Conservation (phyloP, 352 stramenopile species). For the Phytopythium kandeliae region DNA sequence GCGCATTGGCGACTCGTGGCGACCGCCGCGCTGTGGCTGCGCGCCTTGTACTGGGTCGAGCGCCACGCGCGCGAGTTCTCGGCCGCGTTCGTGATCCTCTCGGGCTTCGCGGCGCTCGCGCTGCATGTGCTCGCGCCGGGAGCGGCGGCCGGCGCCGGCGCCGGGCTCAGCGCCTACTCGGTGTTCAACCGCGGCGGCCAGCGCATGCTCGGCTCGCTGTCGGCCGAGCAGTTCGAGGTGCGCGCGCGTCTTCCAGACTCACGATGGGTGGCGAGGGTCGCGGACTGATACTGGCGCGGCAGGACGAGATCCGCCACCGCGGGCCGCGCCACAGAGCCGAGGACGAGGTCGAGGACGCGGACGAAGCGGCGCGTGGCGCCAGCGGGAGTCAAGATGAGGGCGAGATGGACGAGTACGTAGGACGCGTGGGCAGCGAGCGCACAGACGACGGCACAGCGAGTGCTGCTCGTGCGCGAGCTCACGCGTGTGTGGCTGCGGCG, state of each 20-base stretch:
- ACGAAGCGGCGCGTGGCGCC: conserved; percentile 8
- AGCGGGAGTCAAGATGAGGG: conserved; percentile 14
- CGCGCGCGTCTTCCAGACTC: no score
- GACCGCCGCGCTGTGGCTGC: conserved; percentile 27
- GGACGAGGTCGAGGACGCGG: no score
- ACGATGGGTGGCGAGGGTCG: no score
- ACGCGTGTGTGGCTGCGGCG: background rate
- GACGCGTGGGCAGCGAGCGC: no score
- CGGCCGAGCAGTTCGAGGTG: conserved; percentile 82
- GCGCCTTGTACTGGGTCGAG: conserved; percentile 41
- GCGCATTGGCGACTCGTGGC: conserved; percentile 18
- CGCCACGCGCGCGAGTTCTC: conserved; percentile 45
- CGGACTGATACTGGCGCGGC: conserved; percentile 3
- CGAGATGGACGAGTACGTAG: conserved; percentile 53
- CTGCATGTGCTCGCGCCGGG: conserved; percentile 26
- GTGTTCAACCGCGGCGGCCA: conserved; percentile 68
- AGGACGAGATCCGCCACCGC: conserved; percentile 79
- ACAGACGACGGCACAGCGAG: no score
- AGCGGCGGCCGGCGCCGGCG: background rate
- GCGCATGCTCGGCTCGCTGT: conserved; percentile 75
- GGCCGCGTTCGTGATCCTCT: conserved; percentile 55
- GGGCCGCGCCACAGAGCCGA: conserved; percentile 11
- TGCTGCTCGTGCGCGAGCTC: background rate
- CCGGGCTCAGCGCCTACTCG: conserved; percentile 70
- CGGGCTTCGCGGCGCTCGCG: conserved; percentile 32